phyloP scores from a whole-genome alignment of 495 filamentous ascomycete species.

The Podospora sp. region DNA sequence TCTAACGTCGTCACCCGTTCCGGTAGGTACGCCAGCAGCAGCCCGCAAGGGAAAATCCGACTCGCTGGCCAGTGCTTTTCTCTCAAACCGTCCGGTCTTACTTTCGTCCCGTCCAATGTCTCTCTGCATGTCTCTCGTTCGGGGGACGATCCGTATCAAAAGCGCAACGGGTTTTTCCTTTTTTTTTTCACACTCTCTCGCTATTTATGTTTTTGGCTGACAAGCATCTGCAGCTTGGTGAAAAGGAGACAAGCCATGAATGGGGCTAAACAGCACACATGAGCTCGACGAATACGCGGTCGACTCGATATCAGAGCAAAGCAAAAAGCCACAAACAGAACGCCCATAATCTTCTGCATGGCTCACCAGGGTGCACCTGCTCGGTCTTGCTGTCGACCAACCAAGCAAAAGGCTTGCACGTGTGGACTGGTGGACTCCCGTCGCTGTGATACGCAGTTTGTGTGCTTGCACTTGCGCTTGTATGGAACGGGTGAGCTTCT shows the following conservation, averaged over 20 bases:
- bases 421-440: not conserved
- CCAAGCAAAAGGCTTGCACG: constrained; percentile 8
- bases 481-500: constrained; percentile 25
- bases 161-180: constrained; percentile 3
- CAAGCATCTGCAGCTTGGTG: not conserved
- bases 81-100: not conserved
- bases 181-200: not conserved
- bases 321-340: too few species aligned
- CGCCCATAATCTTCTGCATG: too few species aligned
- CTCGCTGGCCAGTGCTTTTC: not conserved
- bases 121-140: constrained; percentile 6
- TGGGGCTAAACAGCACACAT: not conserved
- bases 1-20: not conserved
- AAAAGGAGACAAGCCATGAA: not conserved
- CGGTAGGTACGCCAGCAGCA: not conserved
- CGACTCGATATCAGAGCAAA: not conserved
- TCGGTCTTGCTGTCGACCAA: constrained; percentile 2
- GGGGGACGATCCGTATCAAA: constrained; percentile 7
- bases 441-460: not conserved
- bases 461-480: not conserved
- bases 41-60: not conserved
- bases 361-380: too few species aligned
- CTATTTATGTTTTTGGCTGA: not conserved
- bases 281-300: not conserved
- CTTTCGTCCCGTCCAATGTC: not conserved